Conservation (phyloP, 208 protist genomes). For the Trypanosoma cruzi region DNA sequence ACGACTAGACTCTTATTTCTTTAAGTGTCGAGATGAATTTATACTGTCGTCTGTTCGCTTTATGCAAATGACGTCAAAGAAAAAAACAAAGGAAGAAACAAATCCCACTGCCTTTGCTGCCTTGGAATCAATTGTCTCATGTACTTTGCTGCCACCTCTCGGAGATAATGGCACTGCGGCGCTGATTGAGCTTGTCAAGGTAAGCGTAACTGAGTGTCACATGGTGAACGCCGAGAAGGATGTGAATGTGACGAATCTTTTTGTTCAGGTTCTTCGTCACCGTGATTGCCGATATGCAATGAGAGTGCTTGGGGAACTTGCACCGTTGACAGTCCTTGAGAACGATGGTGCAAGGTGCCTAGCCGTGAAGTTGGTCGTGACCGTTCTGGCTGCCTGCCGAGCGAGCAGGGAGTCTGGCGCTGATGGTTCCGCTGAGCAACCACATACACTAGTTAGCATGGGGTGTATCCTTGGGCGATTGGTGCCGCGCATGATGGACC, state of each 20-base stretch:
- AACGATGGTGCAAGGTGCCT: neutral
- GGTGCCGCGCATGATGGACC: too few relatives aligned
- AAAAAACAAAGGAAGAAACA: neutral
- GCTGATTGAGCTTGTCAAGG: neutral
- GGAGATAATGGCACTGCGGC: neutral
- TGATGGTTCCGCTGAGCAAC: too few relatives aligned
- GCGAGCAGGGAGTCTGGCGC: conserved; percentile 6
- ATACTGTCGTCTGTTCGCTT: neutral
- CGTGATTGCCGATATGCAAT: neutral
- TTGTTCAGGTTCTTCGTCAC: neutral
- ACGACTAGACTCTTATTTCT: neutral
- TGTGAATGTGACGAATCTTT: neutral
- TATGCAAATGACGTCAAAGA: neutral
- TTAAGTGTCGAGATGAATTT: conserved; percentile 19
- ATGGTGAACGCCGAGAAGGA: neutral
- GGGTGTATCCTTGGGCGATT: too few relatives aligned
- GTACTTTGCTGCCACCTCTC: neutral
- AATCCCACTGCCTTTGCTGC: neutral
- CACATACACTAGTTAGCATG: too few relatives aligned
- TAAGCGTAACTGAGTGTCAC: neutral
- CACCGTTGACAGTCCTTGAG: neutral
- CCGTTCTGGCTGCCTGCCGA: neutral
- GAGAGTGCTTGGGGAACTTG: neutral
- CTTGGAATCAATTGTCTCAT: neutral
- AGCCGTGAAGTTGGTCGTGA: neutral